Percentiles rank a stretch among this genome's conserved stretches.
phyloP scores from a whole-genome alignment of 306 rosid genomes.

The Medicago ruthenica region DNA sequence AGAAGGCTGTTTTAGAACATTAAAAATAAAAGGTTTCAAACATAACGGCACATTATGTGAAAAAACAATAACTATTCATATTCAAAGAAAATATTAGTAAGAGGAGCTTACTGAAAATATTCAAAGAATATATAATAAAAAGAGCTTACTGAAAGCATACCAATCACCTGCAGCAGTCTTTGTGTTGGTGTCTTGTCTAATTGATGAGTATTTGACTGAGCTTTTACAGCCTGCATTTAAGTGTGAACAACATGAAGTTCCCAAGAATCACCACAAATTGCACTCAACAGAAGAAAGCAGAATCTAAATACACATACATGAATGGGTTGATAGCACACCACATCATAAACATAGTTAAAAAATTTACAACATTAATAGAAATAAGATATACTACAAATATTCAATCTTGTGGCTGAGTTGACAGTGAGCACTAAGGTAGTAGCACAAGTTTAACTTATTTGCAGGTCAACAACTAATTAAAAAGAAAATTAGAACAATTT shows the following conservation, averaged over 20 bases:
- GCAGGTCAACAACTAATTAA: constrained; percentile 7
- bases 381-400: constrained; percentile 21
- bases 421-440: constrained; percentile 36
- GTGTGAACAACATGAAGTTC: constrained; percentile 43
- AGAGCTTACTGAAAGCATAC: constrained; percentile 60
- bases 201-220: constrained; percentile 71
- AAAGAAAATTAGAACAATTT: constrained; percentile 5
- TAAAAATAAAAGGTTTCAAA: constrained; percentile 26
- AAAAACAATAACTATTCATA: neutral
- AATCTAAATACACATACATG: constrained; percentile 20
- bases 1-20: neutral
- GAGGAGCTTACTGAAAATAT: constrained; percentile 34
- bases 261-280: constrained; percentile 29
- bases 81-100: constrained; percentile 27
- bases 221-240: constrained; percentile 64
- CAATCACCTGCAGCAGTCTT: constrained; percentile 92
- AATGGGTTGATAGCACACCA: constrained; percentile 5
- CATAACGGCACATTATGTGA: neutral
- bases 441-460: constrained; percentile 33
- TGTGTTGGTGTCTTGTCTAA: constrained; percentile 67
- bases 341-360: constrained; percentile 22
- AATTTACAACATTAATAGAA: constrained; percentile 1
- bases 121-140: constrained; percentile 30
- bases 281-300: constrained; percentile 32
- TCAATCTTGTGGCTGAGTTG: constrained; percentile 25